Conservation (phyloP, 2,329 filamentous ascomycete species). For the Trichoderma koningii region DNA sequence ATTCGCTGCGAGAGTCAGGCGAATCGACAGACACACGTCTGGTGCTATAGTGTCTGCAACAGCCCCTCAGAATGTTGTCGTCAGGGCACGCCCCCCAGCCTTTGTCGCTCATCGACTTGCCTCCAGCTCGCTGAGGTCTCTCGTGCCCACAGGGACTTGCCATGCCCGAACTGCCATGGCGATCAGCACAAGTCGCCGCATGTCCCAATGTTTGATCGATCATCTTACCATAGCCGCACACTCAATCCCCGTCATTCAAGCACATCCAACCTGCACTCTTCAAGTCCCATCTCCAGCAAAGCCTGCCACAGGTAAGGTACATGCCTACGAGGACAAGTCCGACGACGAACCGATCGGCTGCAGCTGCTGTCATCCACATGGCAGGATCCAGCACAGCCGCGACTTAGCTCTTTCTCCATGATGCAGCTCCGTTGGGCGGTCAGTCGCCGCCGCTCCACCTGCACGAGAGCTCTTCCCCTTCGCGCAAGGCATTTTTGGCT, state of each 20-base stretch:
- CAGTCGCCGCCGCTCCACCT: slow-evolving; percentile 25
- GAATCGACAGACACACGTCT: background rate
- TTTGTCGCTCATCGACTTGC: background rate
- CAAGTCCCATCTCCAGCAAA: no score
- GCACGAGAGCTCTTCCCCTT: slow-evolving; percentile 1
- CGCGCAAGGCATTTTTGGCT: background rate
- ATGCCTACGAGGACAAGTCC: no score
- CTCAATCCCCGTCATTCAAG: no score
- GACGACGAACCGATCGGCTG: background rate
- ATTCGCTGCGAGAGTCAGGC: slow-evolving; percentile 3
- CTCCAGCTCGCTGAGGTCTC: background rate
- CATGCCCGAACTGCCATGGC: background rate
- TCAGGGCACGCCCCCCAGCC: slow-evolving; percentile 1
- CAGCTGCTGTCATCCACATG: slow-evolving; percentile 11
- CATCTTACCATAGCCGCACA: background rate
- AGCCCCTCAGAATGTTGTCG: background rate
- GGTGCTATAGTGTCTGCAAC: slow-evolving; percentile 2
- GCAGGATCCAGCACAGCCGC: slow-evolving; percentile 19
- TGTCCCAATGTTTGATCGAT: background rate
- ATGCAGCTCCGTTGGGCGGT: slow-evolving; percentile 26
- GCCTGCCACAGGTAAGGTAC: no score
- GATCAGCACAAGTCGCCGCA: no score
- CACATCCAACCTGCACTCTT: no score
- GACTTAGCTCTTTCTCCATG: background rate
- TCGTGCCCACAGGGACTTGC: background rate